Percentiles rank a stretch among this genome's conserved stretches.
phyloP scores from a whole-genome alignment of 2,329 filamentous ascomycete species.

The Hortaea sp. region DNA sequence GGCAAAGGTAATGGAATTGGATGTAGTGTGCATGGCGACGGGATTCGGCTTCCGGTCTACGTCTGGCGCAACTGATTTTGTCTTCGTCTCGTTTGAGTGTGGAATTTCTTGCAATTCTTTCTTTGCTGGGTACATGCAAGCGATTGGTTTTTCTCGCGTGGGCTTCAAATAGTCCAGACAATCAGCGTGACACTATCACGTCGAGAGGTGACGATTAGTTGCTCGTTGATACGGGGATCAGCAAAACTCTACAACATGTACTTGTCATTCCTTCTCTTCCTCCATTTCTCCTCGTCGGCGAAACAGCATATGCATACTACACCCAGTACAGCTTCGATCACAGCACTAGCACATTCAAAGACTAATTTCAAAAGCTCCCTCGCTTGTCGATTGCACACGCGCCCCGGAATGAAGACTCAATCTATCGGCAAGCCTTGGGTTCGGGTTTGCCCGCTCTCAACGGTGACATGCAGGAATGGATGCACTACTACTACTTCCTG shows the following conservation, averaged over 20 bases:
- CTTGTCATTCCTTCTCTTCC: slow-evolving; percentile 36
- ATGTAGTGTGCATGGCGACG: too few relatives aligned
- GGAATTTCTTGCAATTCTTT: too few relatives aligned
- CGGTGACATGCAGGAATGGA: too few relatives aligned
- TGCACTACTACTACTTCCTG: too few relatives aligned
- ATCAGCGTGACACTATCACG: slow-evolving; percentile 65
- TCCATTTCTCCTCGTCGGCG: slow-evolving; percentile 19
- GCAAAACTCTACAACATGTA: slow-evolving; percentile 58
- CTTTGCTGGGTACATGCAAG: too few relatives aligned
- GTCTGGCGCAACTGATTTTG: too few relatives aligned
- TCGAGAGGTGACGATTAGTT: slow-evolving; percentile 82
- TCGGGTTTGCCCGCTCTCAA: too few relatives aligned
- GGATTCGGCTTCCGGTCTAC: too few relatives aligned
- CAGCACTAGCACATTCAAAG: slow-evolving; percentile 54
- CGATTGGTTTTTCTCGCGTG: too few relatives aligned
- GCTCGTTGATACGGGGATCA: slow-evolving; percentile 85
- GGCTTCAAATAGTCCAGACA: slow-evolving; percentile 68
- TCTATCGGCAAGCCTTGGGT: slow-evolving; percentile 26
- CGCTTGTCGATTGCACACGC: slow-evolving; percentile 49
- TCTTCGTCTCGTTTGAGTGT: too few relatives aligned
- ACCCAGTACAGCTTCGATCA: slow-evolving; percentile 40
- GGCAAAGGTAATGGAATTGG: too few relatives aligned
- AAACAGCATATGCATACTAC: slow-evolving; percentile 36
- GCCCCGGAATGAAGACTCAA: slow-evolving; percentile 35
- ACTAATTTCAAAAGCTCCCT: slow-evolving; percentile 52